Conservation (phyloP, 106 monocot genomes). For the Agapanthus africanus region DNA sequence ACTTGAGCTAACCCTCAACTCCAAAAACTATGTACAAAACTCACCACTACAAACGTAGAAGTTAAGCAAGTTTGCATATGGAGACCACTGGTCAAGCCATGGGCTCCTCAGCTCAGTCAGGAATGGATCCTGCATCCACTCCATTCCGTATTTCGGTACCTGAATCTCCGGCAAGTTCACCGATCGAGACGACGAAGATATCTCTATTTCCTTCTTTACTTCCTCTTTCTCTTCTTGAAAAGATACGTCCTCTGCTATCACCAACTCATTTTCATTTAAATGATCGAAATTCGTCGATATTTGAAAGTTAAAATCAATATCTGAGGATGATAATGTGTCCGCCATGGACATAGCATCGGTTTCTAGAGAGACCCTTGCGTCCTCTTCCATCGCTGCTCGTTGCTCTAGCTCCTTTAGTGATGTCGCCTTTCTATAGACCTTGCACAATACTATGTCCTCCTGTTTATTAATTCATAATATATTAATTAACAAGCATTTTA, state of each 20-base stretch:
- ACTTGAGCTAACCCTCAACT: too few species aligned
- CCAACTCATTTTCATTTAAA: not conserved
- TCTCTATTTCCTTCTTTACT: not conserved
- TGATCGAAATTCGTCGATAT: not conserved
- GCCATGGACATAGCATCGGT: not conserved
- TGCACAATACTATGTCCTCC: conserved; percentile 74
- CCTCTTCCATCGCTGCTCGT: conserved; percentile 46
- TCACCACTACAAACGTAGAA: too few species aligned
- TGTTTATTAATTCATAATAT: too few species aligned
- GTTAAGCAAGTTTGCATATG: conserved; percentile 44
- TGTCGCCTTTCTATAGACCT: conserved; percentile 67
- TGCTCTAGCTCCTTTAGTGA: conserved; percentile 72
- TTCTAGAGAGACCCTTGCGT: conserved; percentile 11
- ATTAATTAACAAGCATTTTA: too few species aligned
- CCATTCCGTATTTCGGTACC: conserved; percentile 23
- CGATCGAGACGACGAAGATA: not conserved
- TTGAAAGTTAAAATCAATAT: conserved; percentile 6
- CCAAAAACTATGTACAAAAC: too few species aligned
- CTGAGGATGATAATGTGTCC: conserved; percentile 3
- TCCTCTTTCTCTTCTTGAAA: too few species aligned
- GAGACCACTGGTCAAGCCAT: conserved; percentile 46
- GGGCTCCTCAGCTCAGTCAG: too few species aligned
- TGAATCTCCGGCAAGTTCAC: conserved; percentile 39
- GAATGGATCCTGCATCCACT: conserved; percentile 59
- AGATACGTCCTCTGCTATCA: conserved; percentile 7